Evolutionary conservation across 352 stramenopile species (phyloP), one percentile per base, ranked within the genome.

Genomic region (Globisporangium parvum): DNA sequence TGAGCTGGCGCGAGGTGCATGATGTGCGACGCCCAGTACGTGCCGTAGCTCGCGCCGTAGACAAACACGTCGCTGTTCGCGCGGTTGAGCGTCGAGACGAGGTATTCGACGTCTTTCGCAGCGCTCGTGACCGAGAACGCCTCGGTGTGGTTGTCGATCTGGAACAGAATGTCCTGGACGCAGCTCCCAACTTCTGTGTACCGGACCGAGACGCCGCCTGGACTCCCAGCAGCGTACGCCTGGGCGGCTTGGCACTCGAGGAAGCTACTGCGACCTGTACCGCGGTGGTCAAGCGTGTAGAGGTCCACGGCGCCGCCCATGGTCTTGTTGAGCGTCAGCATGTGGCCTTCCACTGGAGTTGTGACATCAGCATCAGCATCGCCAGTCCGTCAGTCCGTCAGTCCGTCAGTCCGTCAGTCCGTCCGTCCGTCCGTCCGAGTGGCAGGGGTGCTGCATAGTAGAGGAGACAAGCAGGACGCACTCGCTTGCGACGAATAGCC

Each of bases 211-310:
- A 53, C 33, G n/a, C 75, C 70, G 2, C 40, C 24, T 0, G 59
- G 64, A 11, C 62, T 67, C 0, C 60, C 66, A 6, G 23, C 23
- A 0, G 61, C 58, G 20, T 33, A 55, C 5, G 70, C 72, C 54
- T 82, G 63, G 0, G 75, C 68, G 0, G 71, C 75, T 1, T 71
- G 47, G 40, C 72, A 85, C 37, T 72, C 57, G 18, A 85, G 60
- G 35, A 68, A 66, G 20, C 47, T 56, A 50, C 71, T 81, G 14
- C 75, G 67, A 2, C 67, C 75, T 6, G 75, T 82, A 28, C 75
- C 75, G 17, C 72, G 75, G 46, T 85, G 75, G 55, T 82, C 75
- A 56, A 85, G 63, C 17, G 75, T 82, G 68, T 80, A 83, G 4
- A 83, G 14, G 24, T 65, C 62, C 23, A 73, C 60, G 11, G 23